phyloP scores from a whole-genome alignment of 495 filamentous ascomycete species.

The Aspergillus hancockii region DNA sequence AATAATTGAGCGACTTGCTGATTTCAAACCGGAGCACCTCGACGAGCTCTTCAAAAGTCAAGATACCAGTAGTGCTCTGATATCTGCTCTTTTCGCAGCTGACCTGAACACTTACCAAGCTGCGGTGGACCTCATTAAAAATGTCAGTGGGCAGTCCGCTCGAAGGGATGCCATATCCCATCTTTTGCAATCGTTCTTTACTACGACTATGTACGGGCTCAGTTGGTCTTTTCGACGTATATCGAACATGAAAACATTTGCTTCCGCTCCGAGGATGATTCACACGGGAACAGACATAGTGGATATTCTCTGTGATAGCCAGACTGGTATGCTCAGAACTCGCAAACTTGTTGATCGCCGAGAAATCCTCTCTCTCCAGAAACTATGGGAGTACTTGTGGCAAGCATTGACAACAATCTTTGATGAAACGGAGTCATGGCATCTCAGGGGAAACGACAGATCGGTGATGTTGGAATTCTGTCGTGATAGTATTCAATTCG shows the following conservation, averaged over 20 bases:
- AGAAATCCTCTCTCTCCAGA: slow-evolving; percentile 63
- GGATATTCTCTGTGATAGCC: slow-evolving; percentile 77
- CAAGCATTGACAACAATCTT: slow-evolving; percentile 77
- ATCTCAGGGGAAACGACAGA: slow-evolving; percentile 65
- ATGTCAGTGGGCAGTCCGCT: slow-evolving; percentile 66
- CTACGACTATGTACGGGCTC: slow-evolving; percentile 58
- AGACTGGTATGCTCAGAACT: slow-evolving; percentile 75
- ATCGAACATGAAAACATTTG: slow-evolving; percentile 59
- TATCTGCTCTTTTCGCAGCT: slow-evolving; percentile 68
- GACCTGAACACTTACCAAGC: slow-evolving; percentile 71
- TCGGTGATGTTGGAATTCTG: slow-evolving; percentile 84
- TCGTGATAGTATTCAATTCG: slow-evolving; percentile 89
- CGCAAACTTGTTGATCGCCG: slow-evolving; percentile 55
- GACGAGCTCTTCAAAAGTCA: slow-evolving; percentile 62
- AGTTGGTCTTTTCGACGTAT: slow-evolving; percentile 62
- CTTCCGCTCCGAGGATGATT: slow-evolving; percentile 67
- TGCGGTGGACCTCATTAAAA: slow-evolving; percentile 77
- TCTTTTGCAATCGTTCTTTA: slow-evolving; percentile 64
- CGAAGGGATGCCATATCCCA: slow-evolving; percentile 74
- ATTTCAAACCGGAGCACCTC: slow-evolving; percentile 67
- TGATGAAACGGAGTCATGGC: slow-evolving; percentile 77
- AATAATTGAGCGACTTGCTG: slow-evolving; percentile 72
- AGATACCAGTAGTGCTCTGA: slow-evolving; percentile 63
- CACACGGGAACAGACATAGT: slow-evolving; percentile 75
- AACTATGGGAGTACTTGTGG: slow-evolving; percentile 85